These are phyloP conservation scores for Apiotrichum laibachii DNA, from an alignment of 1,284 basidiomycete species.

Conservation along the genomic window DNA sequence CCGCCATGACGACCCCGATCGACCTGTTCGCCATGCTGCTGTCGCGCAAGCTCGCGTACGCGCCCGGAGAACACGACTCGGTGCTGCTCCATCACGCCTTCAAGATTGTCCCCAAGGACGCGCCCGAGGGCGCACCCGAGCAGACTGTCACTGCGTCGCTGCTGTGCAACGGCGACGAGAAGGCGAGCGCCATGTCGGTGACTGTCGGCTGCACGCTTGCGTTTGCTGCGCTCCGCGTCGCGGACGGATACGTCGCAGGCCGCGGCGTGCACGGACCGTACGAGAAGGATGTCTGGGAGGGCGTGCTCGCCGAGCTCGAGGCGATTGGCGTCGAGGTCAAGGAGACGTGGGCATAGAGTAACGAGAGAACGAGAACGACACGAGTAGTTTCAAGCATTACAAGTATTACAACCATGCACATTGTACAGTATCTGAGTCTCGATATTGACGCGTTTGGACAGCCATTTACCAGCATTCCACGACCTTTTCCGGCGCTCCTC, in stretches of 20 bases:
- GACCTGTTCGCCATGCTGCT: constrained; percentile 76
- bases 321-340: constrained; percentile 65
- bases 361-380: not conserved
- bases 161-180: constrained; percentile 65
- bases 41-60: constrained; percentile 70
- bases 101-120: constrained; percentile 33
- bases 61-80: constrained; percentile 72
- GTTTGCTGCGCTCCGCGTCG: constrained; percentile 68
- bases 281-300: constrained; percentile 59
- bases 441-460: too few species aligned
- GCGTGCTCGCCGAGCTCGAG: constrained; percentile 63
- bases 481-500: too few species aligned
- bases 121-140: constrained; percentile 34
- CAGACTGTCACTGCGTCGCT: constrained; percentile 73
- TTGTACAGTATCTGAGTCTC: not conserved
- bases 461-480: too few species aligned
- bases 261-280: constrained; percentile 70
- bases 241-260: constrained; percentile 63
- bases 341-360: constrained; percentile 54
- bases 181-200: constrained; percentile 77
- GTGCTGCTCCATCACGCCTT: constrained; percentile 85
- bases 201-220: constrained; percentile 84
- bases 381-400: not conserved
- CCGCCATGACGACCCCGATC: constrained; percentile 57
- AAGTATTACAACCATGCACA: not conserved